Evolutionary conservation across 2,329 filamentous ascomycete species (phyloP).

Genomic region (Microdochium bolleyi): DNA sequence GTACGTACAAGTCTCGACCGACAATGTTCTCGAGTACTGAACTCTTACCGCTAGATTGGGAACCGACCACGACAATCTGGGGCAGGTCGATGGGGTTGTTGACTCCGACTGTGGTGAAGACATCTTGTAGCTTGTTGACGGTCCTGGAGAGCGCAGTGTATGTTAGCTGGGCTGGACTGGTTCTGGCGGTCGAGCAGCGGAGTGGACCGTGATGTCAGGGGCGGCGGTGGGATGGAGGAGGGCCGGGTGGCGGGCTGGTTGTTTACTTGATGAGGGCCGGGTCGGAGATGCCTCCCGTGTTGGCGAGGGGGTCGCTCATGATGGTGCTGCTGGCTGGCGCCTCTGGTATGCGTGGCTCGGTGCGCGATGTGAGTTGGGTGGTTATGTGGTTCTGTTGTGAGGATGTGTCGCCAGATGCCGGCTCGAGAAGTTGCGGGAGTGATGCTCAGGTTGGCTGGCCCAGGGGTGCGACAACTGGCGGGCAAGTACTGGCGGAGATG

Average conservation of each 20-base stretch:
- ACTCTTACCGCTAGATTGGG: conserved; percentile 98
- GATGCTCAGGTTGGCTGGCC: not conserved
- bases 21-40: conserved; percentile 99
- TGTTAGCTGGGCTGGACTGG: conserved; percentile 13
- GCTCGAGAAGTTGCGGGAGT: not conserved
- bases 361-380: not conserved
- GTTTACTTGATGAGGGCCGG: conserved; percentile 58
- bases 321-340: conserved; percentile 4
- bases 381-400: not conserved
- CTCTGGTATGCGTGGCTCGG: not conserved
- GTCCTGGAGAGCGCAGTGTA: conserved; percentile 42
- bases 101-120: conserved; percentile 95
- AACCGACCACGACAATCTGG: conserved; percentile 96
- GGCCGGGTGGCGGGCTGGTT: conserved; percentile 6
- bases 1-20: conserved; percentile 88
- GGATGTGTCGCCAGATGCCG: not conserved
- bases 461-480: not conserved
- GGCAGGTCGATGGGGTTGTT: conserved; percentile 99
- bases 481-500: not conserved
- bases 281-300: conserved; percentile 55
- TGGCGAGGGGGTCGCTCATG: conserved; percentile 25
- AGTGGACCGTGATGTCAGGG: conserved; percentile 12
- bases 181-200: conserved; percentile 6
- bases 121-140: conserved; percentile 99
- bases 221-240: conserved; percentile 7